Conservation (phyloP, 2,329 filamentous ascomycete genomes). For the Diaporthe ilicicola region DNA sequence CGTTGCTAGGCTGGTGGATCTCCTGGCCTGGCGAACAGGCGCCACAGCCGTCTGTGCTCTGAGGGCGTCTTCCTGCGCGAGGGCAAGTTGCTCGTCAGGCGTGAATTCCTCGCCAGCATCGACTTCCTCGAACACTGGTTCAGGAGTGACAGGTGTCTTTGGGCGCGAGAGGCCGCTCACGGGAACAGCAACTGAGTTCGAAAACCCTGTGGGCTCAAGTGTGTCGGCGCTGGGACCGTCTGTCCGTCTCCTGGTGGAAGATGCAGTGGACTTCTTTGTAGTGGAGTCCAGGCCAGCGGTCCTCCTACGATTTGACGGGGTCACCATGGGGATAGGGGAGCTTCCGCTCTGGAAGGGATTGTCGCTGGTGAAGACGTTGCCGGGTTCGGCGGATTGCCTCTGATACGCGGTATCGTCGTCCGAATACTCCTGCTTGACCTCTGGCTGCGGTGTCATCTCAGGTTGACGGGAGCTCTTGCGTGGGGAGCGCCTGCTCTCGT, state of each 20-base stretch:
- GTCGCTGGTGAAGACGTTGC: constrained; percentile 82
- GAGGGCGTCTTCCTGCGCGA: constrained; percentile 73
- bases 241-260: constrained; percentile 53
- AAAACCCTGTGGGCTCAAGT: constrained; percentile 60
- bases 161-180: constrained; percentile 49
- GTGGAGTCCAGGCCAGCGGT: constrained; percentile 52
- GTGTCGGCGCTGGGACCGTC: constrained; percentile 58
- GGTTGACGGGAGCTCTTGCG: constrained; percentile 29
- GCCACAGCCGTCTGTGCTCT: constrained; percentile 58
- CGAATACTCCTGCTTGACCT: constrained; percentile 65
- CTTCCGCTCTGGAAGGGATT: constrained; percentile 94
- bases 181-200: constrained; percentile 67
- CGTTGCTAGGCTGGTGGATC: constrained; percentile 59
- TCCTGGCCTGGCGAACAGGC: constrained; percentile 51
- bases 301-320: constrained; percentile 58
- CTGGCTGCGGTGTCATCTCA: constrained; percentile 48
- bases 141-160: constrained; percentile 45
- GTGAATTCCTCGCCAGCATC: constrained; percentile 93
- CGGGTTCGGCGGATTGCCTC: constrained; percentile 52
- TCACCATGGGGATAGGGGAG: constrained; percentile 67
- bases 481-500: constrained; percentile 27
- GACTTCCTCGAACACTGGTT: constrained; percentile 45
- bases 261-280: constrained; percentile 51
- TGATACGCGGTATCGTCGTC: constrained; percentile 50
- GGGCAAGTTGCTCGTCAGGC: constrained; percentile 84